Base-by-base conservation (phyloP, 2,329 filamentous ascomycete genomes). In the Chrysosporium keratinophilum region DNA sequence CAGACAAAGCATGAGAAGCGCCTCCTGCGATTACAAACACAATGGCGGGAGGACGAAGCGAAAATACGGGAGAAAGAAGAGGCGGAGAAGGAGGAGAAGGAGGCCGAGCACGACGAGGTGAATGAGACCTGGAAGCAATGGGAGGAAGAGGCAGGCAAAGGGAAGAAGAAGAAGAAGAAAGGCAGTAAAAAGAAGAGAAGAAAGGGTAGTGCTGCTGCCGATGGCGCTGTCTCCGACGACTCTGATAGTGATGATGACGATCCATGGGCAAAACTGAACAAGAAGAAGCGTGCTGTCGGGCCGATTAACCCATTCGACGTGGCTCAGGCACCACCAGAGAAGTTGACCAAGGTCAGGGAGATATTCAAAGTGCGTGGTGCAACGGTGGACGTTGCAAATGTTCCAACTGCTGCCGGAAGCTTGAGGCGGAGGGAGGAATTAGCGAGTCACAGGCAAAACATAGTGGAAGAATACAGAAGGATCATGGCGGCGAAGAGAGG, bases 1-100 rank as follows among this genome's bases (percentile, higher is more conserved):
- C 77, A 81, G 50, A 96, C 90, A 5, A 85, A 84, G 67, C 93
- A 90, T 64, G 90, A 96, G 72, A 85, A 82, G 66, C 84, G 85
- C 60, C 84, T 96, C 56, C 75, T 77, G 49, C 76, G 76, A 48
- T 69, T 83, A 65, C 79, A 83, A 59, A 68, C 69, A 7, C 73
- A 77, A 19, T 83, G 81, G 80, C 74, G 78, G 33, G 71, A 76
- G 57, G 75, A 76, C 45, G 77, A 80, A 33, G 71, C 65, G 17
- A 66, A 69, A 54, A 70, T 77, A 75, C 82, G 83, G 62, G 87
- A 87, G 64, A 77, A 88, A 59, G 88, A 90, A 66, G 83, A 85
- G 43, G 87, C 91, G 61, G 89, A 86, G 78, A 75, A 78, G 51
- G 83, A 83, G 60, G 83, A 84, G 49, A 75, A 80, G 61, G 79